Conservation (phyloP, 768 basidiomycete genomes). For the Rubroboletus satanas region DNA sequence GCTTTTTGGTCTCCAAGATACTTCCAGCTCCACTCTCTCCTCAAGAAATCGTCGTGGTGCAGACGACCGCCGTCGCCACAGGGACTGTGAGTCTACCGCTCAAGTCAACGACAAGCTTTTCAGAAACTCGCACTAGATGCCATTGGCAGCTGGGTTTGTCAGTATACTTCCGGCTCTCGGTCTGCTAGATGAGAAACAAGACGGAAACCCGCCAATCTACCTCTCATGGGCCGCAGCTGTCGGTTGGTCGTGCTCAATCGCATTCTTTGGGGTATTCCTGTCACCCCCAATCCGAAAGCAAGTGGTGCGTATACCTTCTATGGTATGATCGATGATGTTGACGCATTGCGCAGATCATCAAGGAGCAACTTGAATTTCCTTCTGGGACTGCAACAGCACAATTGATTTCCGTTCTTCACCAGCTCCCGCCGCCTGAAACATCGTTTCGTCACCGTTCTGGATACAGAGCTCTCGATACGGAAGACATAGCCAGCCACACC, state of each 20-base stretch:
- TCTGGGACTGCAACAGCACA: slow-evolving; percentile 97
- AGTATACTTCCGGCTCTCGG: slow-evolving; percentile 90
- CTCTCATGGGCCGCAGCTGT: slow-evolving; percentile 72
- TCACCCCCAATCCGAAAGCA: slow-evolving; percentile 93
- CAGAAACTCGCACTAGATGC: slow-evolving; percentile 48
- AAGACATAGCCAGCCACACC: slow-evolving; percentile 28
- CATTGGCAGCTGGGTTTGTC: slow-evolving; percentile 82
- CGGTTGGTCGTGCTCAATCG: slow-evolving; percentile 85
- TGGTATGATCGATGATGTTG: slow-evolving; percentile 2
- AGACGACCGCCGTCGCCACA: slow-evolving; percentile 94
- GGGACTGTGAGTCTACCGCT: slow-evolving; percentile 46
- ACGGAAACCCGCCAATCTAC: slow-evolving; percentile 72
- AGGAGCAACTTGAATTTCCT: slow-evolving; percentile 91
- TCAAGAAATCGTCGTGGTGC: slow-evolving; percentile 90
- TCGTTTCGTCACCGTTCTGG: slow-evolving; percentile 52
- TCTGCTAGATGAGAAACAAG: slow-evolving; percentile 66
- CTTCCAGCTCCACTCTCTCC: slow-evolving; percentile 74
- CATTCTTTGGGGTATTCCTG: slow-evolving; percentile 98
- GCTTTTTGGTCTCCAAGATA: slow-evolving; percentile 77
- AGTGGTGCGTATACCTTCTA: slow-evolving; percentile 55
- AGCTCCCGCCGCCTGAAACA: slow-evolving; percentile 63
- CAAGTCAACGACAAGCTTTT: not conserved
- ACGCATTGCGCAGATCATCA: slow-evolving; percentile 61
- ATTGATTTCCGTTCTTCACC: slow-evolving; percentile 85
- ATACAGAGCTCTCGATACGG: slow-evolving; percentile 42